Evolutionary conservation across 768 basidiomycete genomes (phyloP), one percentile per base, ranked within the genome.

Genomic region (Boletellus emodensis): DNA sequence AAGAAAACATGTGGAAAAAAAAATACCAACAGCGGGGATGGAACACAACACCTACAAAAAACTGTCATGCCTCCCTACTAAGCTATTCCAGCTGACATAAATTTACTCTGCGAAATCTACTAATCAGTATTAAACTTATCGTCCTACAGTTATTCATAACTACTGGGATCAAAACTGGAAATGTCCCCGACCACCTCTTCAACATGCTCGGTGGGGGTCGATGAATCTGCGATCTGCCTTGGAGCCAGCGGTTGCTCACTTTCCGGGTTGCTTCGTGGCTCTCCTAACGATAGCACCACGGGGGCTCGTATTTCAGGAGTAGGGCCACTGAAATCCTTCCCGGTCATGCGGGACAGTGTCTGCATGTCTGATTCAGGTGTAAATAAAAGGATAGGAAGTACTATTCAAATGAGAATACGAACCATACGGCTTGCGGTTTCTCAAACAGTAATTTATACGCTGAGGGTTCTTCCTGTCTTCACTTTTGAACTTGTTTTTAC

Each of bases 401-500:
- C 15, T 38, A 18, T 46, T 20, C 44, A 26, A 30, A 26, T 35
- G 11, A 14, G 33, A 7, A 48, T 33, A 71, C 80, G 56, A 59
- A 89, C 88, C 88, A 55, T 89, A 87, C 46, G 90, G 89, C 38
- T 80, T 75, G 55, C 82, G 79, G 59, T 87, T 83, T 51, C 81
- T 81, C n/a, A 94, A 69, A 62, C 83, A 87, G 53, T 80, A 74
- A 52, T 83, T 85, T 49, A 95, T 87, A 41, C 85, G 75, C n/a
- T 76, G 77, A 26, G 83, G 76, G 64, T 94, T 85, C 64, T 80
- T 82, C 70, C 80, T 89, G 64, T 94, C 92, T 66, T 95, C 94
- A 0, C 83, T 77, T 60, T 90, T 94, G 74, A 93, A 95, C 63
- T 95, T 95, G 67, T 90, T 87, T 69, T 91, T 93, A 67, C 94